Evolutionary conservation across 2,329 filamentous ascomycete species (phyloP), one percentile per base, ranked within the genome.

Genomic region (Epichloe typhina): DNA sequence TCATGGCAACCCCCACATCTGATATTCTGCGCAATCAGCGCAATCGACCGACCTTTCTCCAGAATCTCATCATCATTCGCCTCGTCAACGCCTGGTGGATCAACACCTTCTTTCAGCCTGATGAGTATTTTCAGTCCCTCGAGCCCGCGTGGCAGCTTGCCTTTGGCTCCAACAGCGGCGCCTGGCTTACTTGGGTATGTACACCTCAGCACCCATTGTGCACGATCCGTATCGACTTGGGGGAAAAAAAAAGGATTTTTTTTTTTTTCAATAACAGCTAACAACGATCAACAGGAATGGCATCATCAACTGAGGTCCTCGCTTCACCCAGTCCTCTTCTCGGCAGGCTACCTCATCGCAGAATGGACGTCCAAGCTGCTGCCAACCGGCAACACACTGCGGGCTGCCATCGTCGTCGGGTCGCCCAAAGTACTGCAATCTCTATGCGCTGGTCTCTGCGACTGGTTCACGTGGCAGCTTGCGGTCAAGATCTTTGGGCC

Each of bases 61-160:
- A 57, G 46, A 54, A 61, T 53, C 66, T 80, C 50, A 59, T 96
- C 57, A 73, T 79, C 40, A 77, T 95, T 55, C 87, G 93, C 50
- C 75, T 91, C 56, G 66, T 86, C 64, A 95, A 95, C 69, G 83
- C 88, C 35, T 74, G 93, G 59, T 80, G 75, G 55, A 73, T 94
- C 52, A 74, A 79, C 57, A 97, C 93, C 19, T 98, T 96, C 66
- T 98, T 98, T 70, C 93, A 98, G 67, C 93, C 93, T 31, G 93
- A 98, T 71, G 93, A 98, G 68, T 97, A 88, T 72, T 98, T 93
- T 62, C 93, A 98, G 64, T 86, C 89, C 1, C 78, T 97, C 43
- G 93, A 98, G 70, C 91, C 93, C 49, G 93, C 93, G 57, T 97
- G 91, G 90, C 74, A 83, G 60, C 76, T 93, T 50, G 86, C 86